Base-by-base conservation (phyloP, 495 filamentous ascomycete genomes). In the Oleoguttula mirabilis region DNA sequence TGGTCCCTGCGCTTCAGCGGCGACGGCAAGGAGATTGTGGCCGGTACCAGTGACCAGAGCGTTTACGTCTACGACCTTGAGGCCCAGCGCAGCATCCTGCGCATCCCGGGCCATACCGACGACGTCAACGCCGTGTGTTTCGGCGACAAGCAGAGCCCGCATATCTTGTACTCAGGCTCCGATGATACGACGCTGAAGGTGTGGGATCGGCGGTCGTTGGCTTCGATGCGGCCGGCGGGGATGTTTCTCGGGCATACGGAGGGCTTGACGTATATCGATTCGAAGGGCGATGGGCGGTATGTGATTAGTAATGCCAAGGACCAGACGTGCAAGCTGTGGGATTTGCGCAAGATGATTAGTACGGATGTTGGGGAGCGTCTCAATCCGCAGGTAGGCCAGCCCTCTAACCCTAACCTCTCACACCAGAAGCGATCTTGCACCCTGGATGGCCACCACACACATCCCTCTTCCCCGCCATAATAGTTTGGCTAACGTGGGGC, bases 71-170 rank as follows among this genome's bases (percentile, higher is more conserved):
- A 92, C 54, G 90, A 98, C 54, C 77, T 98, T 31, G 88, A 94
- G 57, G 76, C 77, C 0, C 73, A 78, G 22, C 67, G 71, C 32
- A 68, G 80, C 1, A 69, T 93, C 20, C 73, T 94, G 31, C 75
- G 75, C 41, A 78, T 96, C 14, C 65, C 62, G 20, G 85, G 84
- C 2, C 90, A 98, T 54, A 60, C 72, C 10, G 75, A 90, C 48
- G 88, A 98, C 59, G 90, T 98, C 20, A 98, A 98, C 59, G 90
- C 90, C 16, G 90, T 98, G 1, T 95, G 88, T 59, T 96, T 88
- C 55, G 90, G 85, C 10, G 90, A 96, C 60, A 73, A 72, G 38
- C 72, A 74, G 14, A 94, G 86, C 0, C 90, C 90, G 3, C 88
- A 98, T 57, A 88, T 98, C 44, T 68, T 98, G 8, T 98, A 94